Evolutionary conservation across 495 filamentous ascomycete species (phyloP).

Genomic region (Friedmanniomyces endolithicus): DNA sequence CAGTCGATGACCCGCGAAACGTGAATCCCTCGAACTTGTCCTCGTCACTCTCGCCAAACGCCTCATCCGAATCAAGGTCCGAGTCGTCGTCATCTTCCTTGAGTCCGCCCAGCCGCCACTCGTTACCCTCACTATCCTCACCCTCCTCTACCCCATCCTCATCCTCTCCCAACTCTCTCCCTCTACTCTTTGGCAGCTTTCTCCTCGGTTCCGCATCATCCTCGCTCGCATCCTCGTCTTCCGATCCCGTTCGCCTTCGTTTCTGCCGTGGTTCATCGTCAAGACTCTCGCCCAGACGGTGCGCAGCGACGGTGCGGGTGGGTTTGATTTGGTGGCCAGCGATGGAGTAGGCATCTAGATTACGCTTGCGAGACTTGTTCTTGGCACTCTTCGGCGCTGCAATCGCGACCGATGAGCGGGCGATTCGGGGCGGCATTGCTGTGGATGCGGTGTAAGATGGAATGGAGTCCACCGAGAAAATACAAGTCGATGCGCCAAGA

Average conservation of each 20-base stretch:
- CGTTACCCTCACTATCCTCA: constrained; percentile 76
- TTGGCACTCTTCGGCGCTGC: constrained; percentile 15
- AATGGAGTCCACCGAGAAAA: neutral
- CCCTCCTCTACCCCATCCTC: constrained; percentile 37
- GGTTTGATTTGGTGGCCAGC: constrained; percentile 49
- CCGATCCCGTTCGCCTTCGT: constrained; percentile 34
- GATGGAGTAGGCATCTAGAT: constrained; percentile 73
- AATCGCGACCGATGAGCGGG: constrained; percentile 16
- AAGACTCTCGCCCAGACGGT: constrained; percentile 48
- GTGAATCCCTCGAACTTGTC: constrained; percentile 31
- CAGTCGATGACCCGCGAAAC: constrained; percentile 27
- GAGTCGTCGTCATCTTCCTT: constrained; percentile 38
- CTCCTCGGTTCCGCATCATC: neutral
- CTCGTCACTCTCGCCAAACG: constrained; percentile 62
- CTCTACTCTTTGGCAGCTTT: constrained; percentile 26
- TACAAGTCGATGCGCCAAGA: neutral
- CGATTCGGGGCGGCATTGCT: constrained; percentile 24
- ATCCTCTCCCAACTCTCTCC: constrained; percentile 17
- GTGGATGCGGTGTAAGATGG: neutral
- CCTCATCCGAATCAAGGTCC: constrained; percentile 83
- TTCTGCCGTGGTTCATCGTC: constrained; percentile 39
- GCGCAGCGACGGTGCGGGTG: constrained; percentile 37
- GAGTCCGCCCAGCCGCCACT: constrained; percentile 66
- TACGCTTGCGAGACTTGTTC: constrained; percentile 38
- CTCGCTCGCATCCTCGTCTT: constrained; percentile 32